Evolutionary conservation across 352 stramenopile species (phyloP), one percentile per base, ranked within the genome.

Genomic region (Globisporangium canariense): DNA sequence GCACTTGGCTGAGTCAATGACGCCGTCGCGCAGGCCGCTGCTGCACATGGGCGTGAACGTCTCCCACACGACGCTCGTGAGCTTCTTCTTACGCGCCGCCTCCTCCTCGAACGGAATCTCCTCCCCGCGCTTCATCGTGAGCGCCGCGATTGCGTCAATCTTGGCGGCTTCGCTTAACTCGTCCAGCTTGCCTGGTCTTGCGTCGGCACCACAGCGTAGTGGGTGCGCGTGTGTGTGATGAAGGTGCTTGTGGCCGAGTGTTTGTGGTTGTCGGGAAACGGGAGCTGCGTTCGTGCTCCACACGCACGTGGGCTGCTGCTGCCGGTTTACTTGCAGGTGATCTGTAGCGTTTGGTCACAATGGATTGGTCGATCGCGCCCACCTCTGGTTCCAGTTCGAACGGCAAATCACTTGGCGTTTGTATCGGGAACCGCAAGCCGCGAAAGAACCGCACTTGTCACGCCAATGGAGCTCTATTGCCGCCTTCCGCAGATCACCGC

Each of bases 1-100:
- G 70, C 83, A 92, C 66, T 90, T 89, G 53, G 83, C 83, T 46
- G 83, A 85, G 61, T 92, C 83, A 22, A 90, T 71, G 52, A 89
- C 63, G 28, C 83, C 83, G 58, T 92, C 83, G 55, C 79, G 83
- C 52, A 86, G 59, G 0, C 81, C 83, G 45, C 67, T 84, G 68
- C 78, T 90, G 32, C 71, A 84, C 49, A 89, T 74, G 50, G 83
- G 83, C 60, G 83, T 89, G 65, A 92, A 92, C 30, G 81, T 92
- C 72, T 92, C 81, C 83, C 83, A 92, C 43, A 92, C 83, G 65
- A 90, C 70, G 65, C 81, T 90, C 63, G 83, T 92, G 64, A 90
- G 79, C 71, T 92, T 92, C 68, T 92, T 92, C 66, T 89, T 90
- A 67, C 81, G 81, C 62, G 74, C 71, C 11, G 71, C 58, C 62